Evolutionary conservation across 2,329 filamentous ascomycete species (phyloP).

Genomic region (Claviceps fusiformis): DNA sequence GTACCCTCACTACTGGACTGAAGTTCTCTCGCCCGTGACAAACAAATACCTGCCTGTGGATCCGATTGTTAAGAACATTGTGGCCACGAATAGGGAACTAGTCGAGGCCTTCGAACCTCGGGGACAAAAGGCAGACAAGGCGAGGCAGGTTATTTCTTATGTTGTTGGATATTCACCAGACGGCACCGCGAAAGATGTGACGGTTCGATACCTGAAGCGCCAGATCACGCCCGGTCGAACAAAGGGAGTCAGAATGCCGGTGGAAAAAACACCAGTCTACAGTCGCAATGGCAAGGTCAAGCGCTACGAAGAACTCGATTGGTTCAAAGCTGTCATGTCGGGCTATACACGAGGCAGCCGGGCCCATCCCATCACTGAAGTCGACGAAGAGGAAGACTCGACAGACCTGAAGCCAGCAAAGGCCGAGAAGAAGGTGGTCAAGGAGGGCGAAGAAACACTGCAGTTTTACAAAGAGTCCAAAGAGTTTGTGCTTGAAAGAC

Average conservation of each 20-base stretch:
- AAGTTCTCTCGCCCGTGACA: slow-evolving; percentile 71
- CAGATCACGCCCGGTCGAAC: slow-evolving; percentile 77
- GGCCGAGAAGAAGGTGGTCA: slow-evolving; percentile 57
- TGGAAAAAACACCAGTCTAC: slow-evolving; percentile 71
- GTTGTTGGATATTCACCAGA: slow-evolving; percentile 71
- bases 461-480: slow-evolving; percentile 79
- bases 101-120: slow-evolving; percentile 68
- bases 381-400: slow-evolving; percentile 67
- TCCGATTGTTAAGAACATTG: slow-evolving; percentile 50
- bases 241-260: slow-evolving; percentile 65
- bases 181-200: slow-evolving; percentile 88
- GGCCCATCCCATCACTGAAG: slow-evolving; percentile 45
- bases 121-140: slow-evolving; percentile 68
- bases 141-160: slow-evolving; percentile 83
- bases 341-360: slow-evolving; percentile 46
- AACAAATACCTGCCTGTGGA: slow-evolving; percentile 71
- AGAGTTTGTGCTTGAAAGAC: slow-evolving; percentile 73
- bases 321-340: slow-evolving; percentile 72
- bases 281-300: slow-evolving; percentile 65
- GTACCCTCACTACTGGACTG: slow-evolving; percentile 87
- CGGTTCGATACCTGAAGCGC: slow-evolving; percentile 74
- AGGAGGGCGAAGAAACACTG: slow-evolving; percentile 66
- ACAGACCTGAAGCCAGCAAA: slow-evolving; percentile 63
- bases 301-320: slow-evolving; percentile 67
- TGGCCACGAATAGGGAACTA: slow-evolving; percentile 60